phyloP scores from a whole-genome alignment of 129 eudicot species.

The Silybum marianum region DNA sequence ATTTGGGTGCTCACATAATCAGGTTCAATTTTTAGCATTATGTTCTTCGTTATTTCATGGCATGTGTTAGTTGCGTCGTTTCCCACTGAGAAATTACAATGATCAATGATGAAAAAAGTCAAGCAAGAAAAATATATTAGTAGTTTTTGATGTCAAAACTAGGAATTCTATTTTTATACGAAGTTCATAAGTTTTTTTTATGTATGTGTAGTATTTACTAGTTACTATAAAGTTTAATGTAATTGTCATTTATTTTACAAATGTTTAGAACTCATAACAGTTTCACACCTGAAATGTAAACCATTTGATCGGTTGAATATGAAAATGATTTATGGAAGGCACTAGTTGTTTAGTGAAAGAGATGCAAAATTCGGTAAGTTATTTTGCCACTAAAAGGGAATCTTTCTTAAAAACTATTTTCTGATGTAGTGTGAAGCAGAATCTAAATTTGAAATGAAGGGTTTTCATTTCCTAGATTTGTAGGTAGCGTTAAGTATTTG shows the following conservation, averaged over 20 bases:
- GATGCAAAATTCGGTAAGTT: background rate
- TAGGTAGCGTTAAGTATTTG: background rate
- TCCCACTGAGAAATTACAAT: background rate
- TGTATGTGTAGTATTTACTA: background rate
- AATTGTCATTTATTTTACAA: background rate
- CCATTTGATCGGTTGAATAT: background rate
- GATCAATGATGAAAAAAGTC: background rate
- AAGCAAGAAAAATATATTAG: background rate
- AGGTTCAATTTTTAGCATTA: constrained; percentile 44
- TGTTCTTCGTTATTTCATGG: background rate
- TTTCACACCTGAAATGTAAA: background rate
- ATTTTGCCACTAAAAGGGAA: background rate
- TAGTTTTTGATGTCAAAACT: background rate
- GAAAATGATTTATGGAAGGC: background rate
- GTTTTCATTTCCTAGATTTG: background rate
- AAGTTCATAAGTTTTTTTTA: background rate
- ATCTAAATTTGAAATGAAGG: no score
- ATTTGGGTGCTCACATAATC: constrained; percentile 99
- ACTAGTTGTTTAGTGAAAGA: background rate
- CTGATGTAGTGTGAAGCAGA: background rate
- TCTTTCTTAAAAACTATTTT: background rate
- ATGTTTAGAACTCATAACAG: background rate
- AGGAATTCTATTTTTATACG: no score
- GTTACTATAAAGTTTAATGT: no score
- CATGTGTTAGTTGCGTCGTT: background rate